A percentile compares a stretch with the other conserved stretches of the same genome.
These are phyloP conservation scores for Gyromitra esculenta DNA, from an alignment of 2,329 filamentous ascomycete genomes.

Conservation along the genomic window DNA sequence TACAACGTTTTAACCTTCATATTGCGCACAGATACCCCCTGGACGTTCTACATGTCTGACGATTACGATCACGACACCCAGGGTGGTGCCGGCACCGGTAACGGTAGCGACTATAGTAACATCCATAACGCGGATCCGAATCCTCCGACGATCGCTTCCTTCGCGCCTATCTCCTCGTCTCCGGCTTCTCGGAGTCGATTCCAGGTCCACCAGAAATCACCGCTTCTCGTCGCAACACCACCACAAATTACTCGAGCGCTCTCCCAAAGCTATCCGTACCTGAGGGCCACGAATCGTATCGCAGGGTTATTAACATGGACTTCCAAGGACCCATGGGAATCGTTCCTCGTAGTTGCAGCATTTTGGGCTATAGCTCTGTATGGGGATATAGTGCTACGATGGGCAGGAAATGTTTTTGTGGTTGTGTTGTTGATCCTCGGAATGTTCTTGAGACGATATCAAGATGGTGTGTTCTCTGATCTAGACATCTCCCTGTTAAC, in stretches of 20 bases:
- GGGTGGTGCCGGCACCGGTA: slow-evolving; percentile 54
- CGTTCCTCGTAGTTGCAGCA: slow-evolving; percentile 82
- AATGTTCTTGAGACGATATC: slow-evolving; percentile 85
- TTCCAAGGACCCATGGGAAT: slow-evolving; percentile 93
- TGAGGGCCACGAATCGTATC: slow-evolving; percentile 86
- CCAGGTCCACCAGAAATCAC: slow-evolving; percentile 90
- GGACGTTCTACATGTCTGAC: slow-evolving; percentile 60
- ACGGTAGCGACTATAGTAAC: slow-evolving; percentile 18
- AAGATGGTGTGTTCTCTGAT: slow-evolving; percentile 39
- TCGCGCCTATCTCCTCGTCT: slow-evolving; percentile 83
- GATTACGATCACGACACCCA: slow-evolving; percentile 57
- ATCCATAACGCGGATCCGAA: slow-evolving; percentile 59
- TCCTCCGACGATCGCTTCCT: slow-evolving; percentile 83
- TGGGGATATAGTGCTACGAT: slow-evolving; percentile 81
- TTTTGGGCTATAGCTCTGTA: slow-evolving; percentile 92
- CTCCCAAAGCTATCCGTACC: slow-evolving; percentile 94
- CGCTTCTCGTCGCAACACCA: slow-evolving; percentile 88
- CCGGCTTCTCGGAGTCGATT: slow-evolving; percentile 83
- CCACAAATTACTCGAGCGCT: slow-evolving; percentile 93
- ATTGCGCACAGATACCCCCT: slow-evolving; percentile 50
- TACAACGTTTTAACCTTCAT: slow-evolving; percentile 13
- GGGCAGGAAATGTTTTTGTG: slow-evolving; percentile 82
- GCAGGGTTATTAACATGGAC: slow-evolving; percentile 93
- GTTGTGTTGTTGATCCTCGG: slow-evolving; percentile 82
- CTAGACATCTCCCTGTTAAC: background rate